These are phyloP conservation scores for Cryptomeria japonica DNA, from an alignment of 75 land plant species.

Conservation along the genomic window DNA sequence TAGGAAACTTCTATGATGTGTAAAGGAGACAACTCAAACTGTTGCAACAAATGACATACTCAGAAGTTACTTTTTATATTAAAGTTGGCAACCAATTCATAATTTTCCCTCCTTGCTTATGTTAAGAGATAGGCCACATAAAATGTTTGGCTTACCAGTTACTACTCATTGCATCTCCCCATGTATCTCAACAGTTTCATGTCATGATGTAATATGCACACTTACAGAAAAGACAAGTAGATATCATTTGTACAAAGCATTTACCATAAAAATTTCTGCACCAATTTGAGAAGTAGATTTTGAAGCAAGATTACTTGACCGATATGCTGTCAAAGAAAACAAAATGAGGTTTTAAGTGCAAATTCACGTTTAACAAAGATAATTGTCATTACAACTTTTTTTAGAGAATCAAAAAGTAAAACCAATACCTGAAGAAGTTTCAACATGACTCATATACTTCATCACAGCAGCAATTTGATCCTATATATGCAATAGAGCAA, in stretches of 20 bases:
- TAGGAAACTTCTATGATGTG: not conserved
- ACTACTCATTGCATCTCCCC: not conserved
- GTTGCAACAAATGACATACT: not conserved
- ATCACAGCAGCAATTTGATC: slow-evolving; percentile 43
- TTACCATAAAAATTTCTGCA: slow-evolving; percentile 41
- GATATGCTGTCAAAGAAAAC: slow-evolving; percentile 15
- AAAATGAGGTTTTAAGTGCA: not conserved
- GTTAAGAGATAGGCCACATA: not conserved
- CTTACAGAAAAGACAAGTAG: not conserved
- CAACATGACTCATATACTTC: slow-evolving; percentile 40
- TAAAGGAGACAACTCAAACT: not conserved
- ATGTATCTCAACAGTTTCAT: not conserved
- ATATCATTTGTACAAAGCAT: not conserved
- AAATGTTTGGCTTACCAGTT: not conserved
- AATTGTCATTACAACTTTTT: not conserved
- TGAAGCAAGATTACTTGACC: slow-evolving; percentile 20
- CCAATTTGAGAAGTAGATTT: not conserved
- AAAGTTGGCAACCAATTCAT: not conserved
- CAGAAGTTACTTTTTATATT: not conserved
- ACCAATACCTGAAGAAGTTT: slow-evolving; percentile 27
- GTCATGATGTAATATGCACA: not conserved
- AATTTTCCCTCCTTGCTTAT: not conserved
- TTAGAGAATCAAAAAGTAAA: not conserved
- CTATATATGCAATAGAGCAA: slow-evolving; percentile 21
- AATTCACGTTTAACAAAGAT: not conserved